Percentiles rank a stretch among this genome's conserved stretches.
Conservation (phyloP, 257 asterid species). For the Solanum medicagineum region DNA sequence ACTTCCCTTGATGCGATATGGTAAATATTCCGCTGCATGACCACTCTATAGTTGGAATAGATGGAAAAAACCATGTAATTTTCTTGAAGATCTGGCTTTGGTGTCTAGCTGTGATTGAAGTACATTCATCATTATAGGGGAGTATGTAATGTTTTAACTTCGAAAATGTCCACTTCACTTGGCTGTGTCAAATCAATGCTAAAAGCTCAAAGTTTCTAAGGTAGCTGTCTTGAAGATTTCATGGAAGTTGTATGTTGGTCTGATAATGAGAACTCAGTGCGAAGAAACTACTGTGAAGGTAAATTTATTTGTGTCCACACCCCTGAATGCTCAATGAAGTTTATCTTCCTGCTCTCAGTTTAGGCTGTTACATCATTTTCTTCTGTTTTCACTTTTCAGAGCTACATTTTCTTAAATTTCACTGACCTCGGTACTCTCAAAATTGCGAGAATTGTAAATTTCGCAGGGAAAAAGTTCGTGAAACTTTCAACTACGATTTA, state of each 20-base stretch:
- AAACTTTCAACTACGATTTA: not conserved
- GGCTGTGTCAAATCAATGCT: not conserved
- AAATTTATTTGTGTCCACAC: not conserved
- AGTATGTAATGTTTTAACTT: not conserved
- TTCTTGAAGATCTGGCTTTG: not conserved
- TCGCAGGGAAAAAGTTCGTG: not conserved
- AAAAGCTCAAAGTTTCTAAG: not conserved
- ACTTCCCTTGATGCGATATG: not conserved
- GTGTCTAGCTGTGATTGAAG: not conserved
- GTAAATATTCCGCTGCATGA: not conserved
- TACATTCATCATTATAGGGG: not conserved
- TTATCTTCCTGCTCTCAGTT: not conserved
- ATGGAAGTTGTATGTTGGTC: not conserved
- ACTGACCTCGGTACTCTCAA: not conserved
- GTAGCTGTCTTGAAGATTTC: not conserved
- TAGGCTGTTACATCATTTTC: not conserved
- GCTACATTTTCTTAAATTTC: not conserved
- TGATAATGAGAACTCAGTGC: not conserved
- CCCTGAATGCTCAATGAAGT: not conserved
- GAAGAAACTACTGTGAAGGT: not conserved
- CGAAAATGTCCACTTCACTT: not conserved
- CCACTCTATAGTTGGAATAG: not conserved
- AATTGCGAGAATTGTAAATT: not conserved
- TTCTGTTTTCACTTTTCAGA: not conserved
- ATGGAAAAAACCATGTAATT: not conserved